phyloP scores from a whole-genome alignment of 768 basidiomycete species.

The Mycena indigotica region DNA sequence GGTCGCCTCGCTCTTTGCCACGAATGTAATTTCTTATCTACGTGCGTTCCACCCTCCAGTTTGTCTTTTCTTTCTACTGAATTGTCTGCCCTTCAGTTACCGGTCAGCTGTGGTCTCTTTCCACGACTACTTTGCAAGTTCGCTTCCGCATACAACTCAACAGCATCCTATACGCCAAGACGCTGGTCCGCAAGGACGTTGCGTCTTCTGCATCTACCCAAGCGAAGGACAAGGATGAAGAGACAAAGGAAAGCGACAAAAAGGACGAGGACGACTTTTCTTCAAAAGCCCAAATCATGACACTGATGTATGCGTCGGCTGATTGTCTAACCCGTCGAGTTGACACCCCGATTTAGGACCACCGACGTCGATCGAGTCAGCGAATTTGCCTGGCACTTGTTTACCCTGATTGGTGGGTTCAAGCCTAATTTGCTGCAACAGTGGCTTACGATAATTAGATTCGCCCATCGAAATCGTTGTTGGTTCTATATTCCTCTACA shows the following conservation, averaged over 20 bases:
- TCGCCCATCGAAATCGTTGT: conserved; percentile 78
- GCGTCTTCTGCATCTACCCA: conserved; percentile 56
- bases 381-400: conserved; percentile 81
- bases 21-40: conserved; percentile 44
- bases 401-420: conserved; percentile 66
- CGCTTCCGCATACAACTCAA: conserved; percentile 65
- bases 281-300: conserved; percentile 85
- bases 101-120: conserved; percentile 58
- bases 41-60: conserved; percentile 33
- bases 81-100: conserved; percentile 37
- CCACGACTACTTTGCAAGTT: conserved; percentile 60
- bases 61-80: neutral
- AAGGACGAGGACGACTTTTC: conserved; percentile 60
- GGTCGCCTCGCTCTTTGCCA: conserved; percentile 52
- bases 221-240: conserved; percentile 27
- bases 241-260: conserved; percentile 14
- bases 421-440: conserved; percentile 7
- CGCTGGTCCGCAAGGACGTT: conserved; percentile 70
- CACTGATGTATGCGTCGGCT: conserved; percentile 53
- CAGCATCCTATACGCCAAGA: conserved; percentile 69
- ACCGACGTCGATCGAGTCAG: conserved; percentile 90
- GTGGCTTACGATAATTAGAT: conserved; percentile 46
- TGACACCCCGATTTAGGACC: conserved; percentile 44
- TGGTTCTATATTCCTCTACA: conserved; percentile 76
- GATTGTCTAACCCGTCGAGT: neutral